Percentiles rank a stretch among this genome's conserved stretches.
phyloP scores from a whole-genome alignment of 2,329 filamentous ascomycete species.

The Ambrosiella beaveri region DNA sequence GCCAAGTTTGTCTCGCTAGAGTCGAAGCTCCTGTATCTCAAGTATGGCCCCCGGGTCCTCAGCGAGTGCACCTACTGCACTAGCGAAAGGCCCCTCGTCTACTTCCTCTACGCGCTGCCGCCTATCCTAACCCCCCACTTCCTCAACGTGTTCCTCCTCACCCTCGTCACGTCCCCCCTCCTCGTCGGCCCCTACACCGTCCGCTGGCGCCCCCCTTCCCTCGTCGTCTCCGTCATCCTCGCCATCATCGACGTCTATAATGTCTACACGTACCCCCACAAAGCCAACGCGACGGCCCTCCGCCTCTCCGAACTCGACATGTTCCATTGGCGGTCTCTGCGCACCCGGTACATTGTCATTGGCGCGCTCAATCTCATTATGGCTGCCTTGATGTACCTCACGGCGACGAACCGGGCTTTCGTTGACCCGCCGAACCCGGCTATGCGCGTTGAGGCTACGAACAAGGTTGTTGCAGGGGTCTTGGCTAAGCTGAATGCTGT shows the following conservation, averaged over 20 bases:
- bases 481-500: constrained; percentile 54
- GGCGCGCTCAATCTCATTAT: constrained; percentile 46
- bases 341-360: constrained; percentile 45
- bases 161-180: constrained; percentile 52
- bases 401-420: constrained; percentile 65
- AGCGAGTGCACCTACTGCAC: constrained; percentile 68
- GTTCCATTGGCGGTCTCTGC: constrained; percentile 53
- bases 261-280: constrained; percentile 46
- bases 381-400: constrained; percentile 53
- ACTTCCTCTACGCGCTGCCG: constrained; percentile 67
- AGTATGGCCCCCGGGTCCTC: constrained; percentile 60
- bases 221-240: constrained; percentile 41
- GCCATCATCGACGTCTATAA: constrained; percentile 49
- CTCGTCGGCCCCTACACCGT: constrained; percentile 45
- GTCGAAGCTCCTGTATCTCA: constrained; percentile 63
- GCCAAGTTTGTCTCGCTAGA: constrained; percentile 52
- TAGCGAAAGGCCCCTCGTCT: constrained; percentile 49
- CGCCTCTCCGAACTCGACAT: constrained; percentile 47
- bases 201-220: constrained; percentile 55
- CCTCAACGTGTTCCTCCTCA: constrained; percentile 54
- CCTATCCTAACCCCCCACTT: constrained; percentile 62
- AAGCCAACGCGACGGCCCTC: constrained; percentile 43
- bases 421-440: constrained; percentile 41
- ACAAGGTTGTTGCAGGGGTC: constrained; percentile 38
- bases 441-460: constrained; percentile 46